Percentiles rank a stretch among this genome's conserved stretches.
Evolutionary conservation across 2,329 filamentous ascomycete species (phyloP).

Genomic region (Penicillium sp.): DNA sequence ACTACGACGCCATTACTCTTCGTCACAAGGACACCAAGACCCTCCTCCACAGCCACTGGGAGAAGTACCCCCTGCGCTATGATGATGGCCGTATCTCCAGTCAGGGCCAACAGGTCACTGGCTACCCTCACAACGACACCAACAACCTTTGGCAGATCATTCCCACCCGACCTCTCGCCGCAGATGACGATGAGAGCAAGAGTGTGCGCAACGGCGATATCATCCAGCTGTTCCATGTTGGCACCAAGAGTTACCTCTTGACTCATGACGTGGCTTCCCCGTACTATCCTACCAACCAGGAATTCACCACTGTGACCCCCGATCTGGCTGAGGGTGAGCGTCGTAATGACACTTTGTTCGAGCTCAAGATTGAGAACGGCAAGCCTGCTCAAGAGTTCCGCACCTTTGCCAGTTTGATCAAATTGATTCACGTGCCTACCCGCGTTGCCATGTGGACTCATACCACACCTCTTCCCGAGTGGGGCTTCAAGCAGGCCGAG

Average conservation of each 20-base stretch:
- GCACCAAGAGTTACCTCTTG: constrained; percentile 77
- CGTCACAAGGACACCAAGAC: constrained; percentile 97
- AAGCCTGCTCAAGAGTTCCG: constrained; percentile 80
- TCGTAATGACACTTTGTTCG: constrained; percentile 85
- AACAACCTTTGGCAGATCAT: constrained; percentile 98
- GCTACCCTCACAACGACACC: constrained; percentile 95
- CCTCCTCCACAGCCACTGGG: constrained; percentile 88
- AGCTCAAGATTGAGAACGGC: constrained; percentile 81
- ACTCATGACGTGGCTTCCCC: constrained; percentile 97
- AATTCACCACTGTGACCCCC: constrained; percentile 77
- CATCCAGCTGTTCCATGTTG: constrained; percentile 77
- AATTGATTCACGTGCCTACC: constrained; percentile 86
- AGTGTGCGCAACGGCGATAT: constrained; percentile 76
- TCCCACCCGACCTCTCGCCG: constrained; percentile 50
- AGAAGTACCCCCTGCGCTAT: constrained; percentile 86
- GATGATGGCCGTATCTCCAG: constrained; percentile 96
- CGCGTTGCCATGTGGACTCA: constrained; percentile 99
- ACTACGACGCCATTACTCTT: constrained; percentile 81
- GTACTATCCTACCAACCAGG: constrained; percentile 94
- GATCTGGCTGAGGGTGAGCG: constrained; percentile 69
- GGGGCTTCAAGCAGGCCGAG: constrained; percentile 94
- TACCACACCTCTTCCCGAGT: constrained; percentile 88
- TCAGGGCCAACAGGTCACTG: constrained; percentile 95
- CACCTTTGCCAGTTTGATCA: constrained; percentile 88
- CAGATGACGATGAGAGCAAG: constrained; percentile 53